phyloP scores from a whole-genome alignment of 139 green algal genomes.

The Parachlorella kessleri region DNA sequence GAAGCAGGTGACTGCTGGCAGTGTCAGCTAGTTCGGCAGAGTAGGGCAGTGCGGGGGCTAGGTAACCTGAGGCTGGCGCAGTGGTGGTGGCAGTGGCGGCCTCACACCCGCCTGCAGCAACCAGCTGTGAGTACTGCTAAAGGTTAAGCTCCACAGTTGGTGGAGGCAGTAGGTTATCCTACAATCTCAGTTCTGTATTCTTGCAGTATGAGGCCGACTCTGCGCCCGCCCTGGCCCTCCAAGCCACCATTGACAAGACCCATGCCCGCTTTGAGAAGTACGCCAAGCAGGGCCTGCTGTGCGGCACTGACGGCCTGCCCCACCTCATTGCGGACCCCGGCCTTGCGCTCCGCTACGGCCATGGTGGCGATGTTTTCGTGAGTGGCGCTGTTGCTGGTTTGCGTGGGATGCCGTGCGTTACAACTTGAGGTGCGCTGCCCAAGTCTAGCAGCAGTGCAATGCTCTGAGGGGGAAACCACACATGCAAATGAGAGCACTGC shows the following conservation, averaged over 20 bases:
- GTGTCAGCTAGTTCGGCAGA: too few relatives aligned
- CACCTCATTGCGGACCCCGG: conserved; percentile 99
- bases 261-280: conserved; percentile 96
- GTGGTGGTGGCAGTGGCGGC: neutral
- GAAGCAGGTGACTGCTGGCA: conserved; percentile 86
- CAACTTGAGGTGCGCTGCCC: too few relatives aligned
- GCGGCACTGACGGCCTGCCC: conserved; percentile 95
- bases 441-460: too few relatives aligned
- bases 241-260: conserved; percentile 95
- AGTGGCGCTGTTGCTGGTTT: too few relatives aligned
- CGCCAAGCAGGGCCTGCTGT: conserved; percentile 90
- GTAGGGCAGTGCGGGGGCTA: too few relatives aligned
- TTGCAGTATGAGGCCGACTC: conserved; percentile 90
- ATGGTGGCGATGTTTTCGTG: conserved; percentile 94
- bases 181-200: neutral
- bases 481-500: too few relatives aligned
- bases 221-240: conserved; percentile 86
- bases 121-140: too few relatives aligned
- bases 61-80: too few relatives aligned
- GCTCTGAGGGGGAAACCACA: too few relatives aligned
- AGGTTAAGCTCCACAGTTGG: neutral
- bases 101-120: neutral
- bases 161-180: neutral
- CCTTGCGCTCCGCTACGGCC: conserved; percentile 89
- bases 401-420: too few relatives aligned